Evolutionary conservation across 2,329 filamentous ascomycete genomes (phyloP).

Genomic region (Botrytis paeoniae): DNA sequence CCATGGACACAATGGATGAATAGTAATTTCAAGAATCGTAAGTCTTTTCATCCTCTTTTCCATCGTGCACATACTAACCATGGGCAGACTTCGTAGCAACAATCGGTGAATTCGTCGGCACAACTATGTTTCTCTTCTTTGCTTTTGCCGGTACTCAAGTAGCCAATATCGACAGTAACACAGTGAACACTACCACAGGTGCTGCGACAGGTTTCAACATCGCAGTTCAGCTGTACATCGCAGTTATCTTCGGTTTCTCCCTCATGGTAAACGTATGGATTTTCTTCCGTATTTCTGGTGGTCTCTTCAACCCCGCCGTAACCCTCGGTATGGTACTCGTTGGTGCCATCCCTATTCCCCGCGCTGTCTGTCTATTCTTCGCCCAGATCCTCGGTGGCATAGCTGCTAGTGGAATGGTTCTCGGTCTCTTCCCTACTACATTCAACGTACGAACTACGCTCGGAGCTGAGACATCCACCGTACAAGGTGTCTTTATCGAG

Average conservation of each 20-base stretch:
- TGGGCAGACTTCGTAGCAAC: slow-evolving; percentile 32
- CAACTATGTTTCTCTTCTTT: slow-evolving; percentile 41
- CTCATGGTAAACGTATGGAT: slow-evolving; percentile 55
- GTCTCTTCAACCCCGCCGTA: slow-evolving; percentile 50
- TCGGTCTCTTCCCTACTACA: slow-evolving; percentile 39
- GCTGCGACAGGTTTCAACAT: slow-evolving; percentile 26
- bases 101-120: slow-evolving; percentile 37
- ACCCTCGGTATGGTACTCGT: slow-evolving; percentile 41
- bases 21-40: slow-evolving; percentile 44
- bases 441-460: slow-evolving; percentile 46
- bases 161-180: slow-evolving; percentile 31
- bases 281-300: slow-evolving; percentile 51
- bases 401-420: slow-evolving; percentile 41
- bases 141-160: slow-evolving; percentile 37
- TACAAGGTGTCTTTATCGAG: slow-evolving; percentile 50
- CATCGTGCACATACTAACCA: not conserved
- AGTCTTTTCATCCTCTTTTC: not conserved
- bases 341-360: slow-evolving; percentile 37
- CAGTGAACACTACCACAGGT: not conserved
- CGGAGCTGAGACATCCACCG: slow-evolving; percentile 40
- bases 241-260: slow-evolving; percentile 37
- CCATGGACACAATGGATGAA: slow-evolving; percentile 49
- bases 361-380: slow-evolving; percentile 37
- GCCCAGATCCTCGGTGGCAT: slow-evolving; percentile 40
- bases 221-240: slow-evolving; percentile 42